Percentiles rank a stretch among this genome's conserved stretches.
These are phyloP conservation scores for Pythium apleroticum DNA, from an alignment of 352 stramenopile species.

Conservation along the genomic window DNA sequence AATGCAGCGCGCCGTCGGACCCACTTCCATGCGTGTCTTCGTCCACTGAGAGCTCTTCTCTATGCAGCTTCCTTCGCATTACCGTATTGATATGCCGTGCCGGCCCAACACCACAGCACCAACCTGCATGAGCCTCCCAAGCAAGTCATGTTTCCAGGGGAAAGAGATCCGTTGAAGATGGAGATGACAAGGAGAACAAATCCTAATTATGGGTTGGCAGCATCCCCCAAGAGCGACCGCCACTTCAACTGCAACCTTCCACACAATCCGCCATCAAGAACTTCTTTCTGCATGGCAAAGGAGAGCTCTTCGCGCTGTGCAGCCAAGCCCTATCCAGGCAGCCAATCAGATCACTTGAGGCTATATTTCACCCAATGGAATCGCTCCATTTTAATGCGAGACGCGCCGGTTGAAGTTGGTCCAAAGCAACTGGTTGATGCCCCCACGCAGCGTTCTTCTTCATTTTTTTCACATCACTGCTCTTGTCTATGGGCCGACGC, in stretches of 20 bases:
- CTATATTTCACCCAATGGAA: constrained; percentile 27
- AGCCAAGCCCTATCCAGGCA: neutral
- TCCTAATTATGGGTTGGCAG: neutral
- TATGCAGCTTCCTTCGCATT: constrained; percentile 4
- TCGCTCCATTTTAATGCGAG: constrained; percentile 29
- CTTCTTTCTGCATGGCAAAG: neutral
- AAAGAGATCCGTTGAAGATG: constrained; percentile 2
- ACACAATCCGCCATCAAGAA: neutral
- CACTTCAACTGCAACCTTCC: constrained; percentile 27
- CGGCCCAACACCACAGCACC: neutral
- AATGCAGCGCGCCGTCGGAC: constrained; percentile 1
- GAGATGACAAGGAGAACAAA: neutral
- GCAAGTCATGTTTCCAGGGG: neutral
- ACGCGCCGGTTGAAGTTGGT: constrained; percentile 35
- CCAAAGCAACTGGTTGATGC: constrained; percentile 15
- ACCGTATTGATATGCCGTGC: neutral
- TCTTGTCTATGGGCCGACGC: neutral
- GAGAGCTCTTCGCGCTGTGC: constrained; percentile 1
- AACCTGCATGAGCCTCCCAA: neutral
- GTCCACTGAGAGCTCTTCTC: constrained; percentile 8
- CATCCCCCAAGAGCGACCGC: neutral
- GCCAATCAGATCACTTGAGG: constrained; percentile 7
- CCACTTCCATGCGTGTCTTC: constrained; percentile 12
- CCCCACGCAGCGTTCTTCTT: constrained; percentile 4
- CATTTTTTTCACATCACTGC: constrained; percentile 19